Evolutionary conservation across 1,284 basidiomycete genomes (phyloP).

Genomic region (Sparassis latifolia): DNA sequence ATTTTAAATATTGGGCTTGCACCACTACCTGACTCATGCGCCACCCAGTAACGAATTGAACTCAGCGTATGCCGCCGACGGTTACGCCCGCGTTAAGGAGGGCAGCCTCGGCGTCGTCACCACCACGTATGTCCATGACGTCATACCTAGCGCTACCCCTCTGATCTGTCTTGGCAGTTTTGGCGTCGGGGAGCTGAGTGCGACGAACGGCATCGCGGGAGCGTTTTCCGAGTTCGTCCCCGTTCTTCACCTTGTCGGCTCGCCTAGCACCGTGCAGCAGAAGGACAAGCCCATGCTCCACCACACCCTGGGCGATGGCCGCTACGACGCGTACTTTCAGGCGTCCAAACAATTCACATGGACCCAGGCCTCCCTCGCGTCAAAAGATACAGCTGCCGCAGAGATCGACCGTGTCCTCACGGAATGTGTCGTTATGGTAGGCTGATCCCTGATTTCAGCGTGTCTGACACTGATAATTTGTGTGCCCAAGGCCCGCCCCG

Average conservation of each 20-base stretch:
- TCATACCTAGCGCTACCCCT: no score
- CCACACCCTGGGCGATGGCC: slow-evolving; percentile 83
- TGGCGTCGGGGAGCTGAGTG: slow-evolving; percentile 86
- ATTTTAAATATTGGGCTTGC: not conserved
- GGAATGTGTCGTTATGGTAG: slow-evolving; percentile 61
- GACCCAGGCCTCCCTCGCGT: slow-evolving; percentile 57
- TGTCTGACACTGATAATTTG: not conserved
- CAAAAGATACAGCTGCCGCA: slow-evolving; percentile 47
- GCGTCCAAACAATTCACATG: slow-evolving; percentile 75
- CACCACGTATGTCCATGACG: slow-evolving; percentile 39
- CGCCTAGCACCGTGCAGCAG: slow-evolving; percentile 72
- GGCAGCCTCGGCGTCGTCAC: slow-evolving; percentile 70
- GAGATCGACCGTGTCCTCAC: slow-evolving; percentile 81
- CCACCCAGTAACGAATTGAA: slow-evolving; percentile 74
- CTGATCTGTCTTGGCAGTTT: slow-evolving; percentile 47
- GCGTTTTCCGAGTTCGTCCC: slow-evolving; percentile 88
- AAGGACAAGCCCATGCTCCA: slow-evolving; percentile 69
- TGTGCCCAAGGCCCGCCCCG: slow-evolving; percentile 63
- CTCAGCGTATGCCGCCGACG: slow-evolving; percentile 87
- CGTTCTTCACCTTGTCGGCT: slow-evolving; percentile 87
- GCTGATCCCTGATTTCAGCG: slow-evolving; percentile 8
- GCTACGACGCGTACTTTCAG: slow-evolving; percentile 76
- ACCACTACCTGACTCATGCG: not conserved
- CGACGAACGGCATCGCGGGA: slow-evolving; percentile 76
- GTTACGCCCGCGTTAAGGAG: slow-evolving; percentile 83